A percentile compares a stretch with the other conserved stretches of the same genome.
Evolutionary conservation across 192 early-diverging fungal genomes (phyloP).

Genomic region (Rhizoclosmatium globosum): DNA sequence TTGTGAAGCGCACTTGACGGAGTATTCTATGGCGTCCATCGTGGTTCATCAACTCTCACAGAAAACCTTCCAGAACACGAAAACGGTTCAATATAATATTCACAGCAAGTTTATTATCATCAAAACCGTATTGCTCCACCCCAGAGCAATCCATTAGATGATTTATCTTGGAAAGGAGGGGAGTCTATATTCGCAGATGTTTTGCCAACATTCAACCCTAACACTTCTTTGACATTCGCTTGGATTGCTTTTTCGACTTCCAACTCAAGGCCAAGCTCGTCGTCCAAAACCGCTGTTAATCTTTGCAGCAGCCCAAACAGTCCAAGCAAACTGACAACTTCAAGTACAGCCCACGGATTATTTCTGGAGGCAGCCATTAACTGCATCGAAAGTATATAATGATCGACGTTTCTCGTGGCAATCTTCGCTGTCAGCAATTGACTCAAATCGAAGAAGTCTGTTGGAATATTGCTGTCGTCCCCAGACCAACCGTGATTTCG

Average conservation of each 20-base stretch:
- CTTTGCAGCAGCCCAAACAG: slow-evolving; percentile 8
- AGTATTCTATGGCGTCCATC: slow-evolving; percentile 38
- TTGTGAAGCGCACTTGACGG: slow-evolving; percentile 22
- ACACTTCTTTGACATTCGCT: neutral
- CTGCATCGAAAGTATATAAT: neutral
- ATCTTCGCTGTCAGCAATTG: slow-evolving; percentile 4
- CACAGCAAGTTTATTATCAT: too few species aligned
- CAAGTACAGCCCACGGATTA: slow-evolving; percentile 18
- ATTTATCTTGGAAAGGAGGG: too few species aligned
- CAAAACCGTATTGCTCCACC: too few species aligned
- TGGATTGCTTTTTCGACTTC: neutral
- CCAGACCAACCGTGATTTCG: too few species aligned
- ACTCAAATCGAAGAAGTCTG: neutral
- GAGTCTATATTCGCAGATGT: too few species aligned
- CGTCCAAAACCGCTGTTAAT: slow-evolving; percentile 13
- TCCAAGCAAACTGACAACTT: neutral
- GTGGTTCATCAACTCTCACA: slow-evolving; percentile 34
- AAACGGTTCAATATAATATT: too few species aligned
- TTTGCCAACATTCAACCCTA: neutral
- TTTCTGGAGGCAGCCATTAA: neutral
- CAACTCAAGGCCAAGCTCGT: neutral
- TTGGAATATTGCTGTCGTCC: neutral
- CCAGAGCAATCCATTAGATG: too few species aligned
- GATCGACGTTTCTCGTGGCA: neutral
- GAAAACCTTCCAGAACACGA: too few species aligned